phyloP scores from a whole-genome alignment of 1,139 yeast genomes.

The Candida sanyaensis region DNA sequence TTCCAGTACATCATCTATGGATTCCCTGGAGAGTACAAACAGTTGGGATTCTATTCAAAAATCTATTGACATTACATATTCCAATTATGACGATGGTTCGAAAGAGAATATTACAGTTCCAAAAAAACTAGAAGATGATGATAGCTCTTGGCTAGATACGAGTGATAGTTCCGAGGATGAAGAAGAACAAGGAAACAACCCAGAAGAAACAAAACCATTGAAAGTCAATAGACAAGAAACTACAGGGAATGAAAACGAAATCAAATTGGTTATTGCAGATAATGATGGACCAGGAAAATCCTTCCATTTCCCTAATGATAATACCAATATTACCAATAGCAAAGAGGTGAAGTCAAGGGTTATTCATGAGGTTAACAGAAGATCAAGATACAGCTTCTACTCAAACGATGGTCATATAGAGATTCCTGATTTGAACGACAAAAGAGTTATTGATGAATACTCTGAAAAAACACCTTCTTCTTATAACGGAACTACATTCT shows the following conservation, averaged over 20 bases:
- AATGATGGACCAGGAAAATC: conserved; percentile 37
- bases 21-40: conserved; percentile 11
- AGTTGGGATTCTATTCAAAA: conserved; percentile 42
- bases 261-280: neutral
- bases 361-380: conserved; percentile 11
- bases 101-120: neutral
- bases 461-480: conserved; percentile 24
- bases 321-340: conserved; percentile 35
- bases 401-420: conserved; percentile 42
- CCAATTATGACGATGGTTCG: neutral
- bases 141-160: conserved; percentile 11
- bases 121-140: conserved; percentile 14
- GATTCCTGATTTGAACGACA: conserved; percentile 41
- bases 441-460: conserved; percentile 20
- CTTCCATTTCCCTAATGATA: conserved; percentile 43
- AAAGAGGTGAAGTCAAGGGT: conserved; percentile 18
- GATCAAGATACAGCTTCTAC: conserved; percentile 26
- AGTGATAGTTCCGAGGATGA: conserved; percentile 5
- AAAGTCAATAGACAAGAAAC: conserved; percentile 5
- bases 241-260: neutral
- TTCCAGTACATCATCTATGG: conserved; percentile 8
- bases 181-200: neutral
- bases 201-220: conserved; percentile 12
- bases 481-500: conserved; percentile 31
- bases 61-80: conserved; percentile 29